Conservation (phyloP, 2,329 filamentous ascomycete genomes). For the Claviceps arundinis region DNA sequence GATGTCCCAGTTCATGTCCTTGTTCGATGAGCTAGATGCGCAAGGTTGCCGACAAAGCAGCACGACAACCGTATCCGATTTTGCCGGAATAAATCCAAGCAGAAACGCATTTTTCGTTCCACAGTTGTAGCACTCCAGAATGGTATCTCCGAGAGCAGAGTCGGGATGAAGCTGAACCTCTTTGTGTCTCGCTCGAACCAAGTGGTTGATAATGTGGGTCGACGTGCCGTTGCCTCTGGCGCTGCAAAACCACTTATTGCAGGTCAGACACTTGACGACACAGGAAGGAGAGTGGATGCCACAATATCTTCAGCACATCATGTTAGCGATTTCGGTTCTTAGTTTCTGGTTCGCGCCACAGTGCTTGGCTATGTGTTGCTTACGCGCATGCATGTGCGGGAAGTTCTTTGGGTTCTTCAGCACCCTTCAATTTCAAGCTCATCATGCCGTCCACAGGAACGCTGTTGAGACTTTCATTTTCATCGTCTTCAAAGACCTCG, state of each 20-base stretch:
- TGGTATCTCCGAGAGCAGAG: constrained; percentile 87
- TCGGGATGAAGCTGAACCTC: constrained; percentile 93
- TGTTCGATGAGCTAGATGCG: constrained; percentile 84
- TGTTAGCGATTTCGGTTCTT: not conserved
- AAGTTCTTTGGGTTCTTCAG: constrained; percentile 78
- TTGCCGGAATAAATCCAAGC: constrained; percentile 94
- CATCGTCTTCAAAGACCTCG: constrained; percentile 72
- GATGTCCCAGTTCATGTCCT: constrained; percentile 99
- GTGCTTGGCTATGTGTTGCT: constrained; percentile 19
- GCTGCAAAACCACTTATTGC: constrained; percentile 98
- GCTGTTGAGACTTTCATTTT: constrained; percentile 63
- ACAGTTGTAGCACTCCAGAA: constrained; percentile 97
- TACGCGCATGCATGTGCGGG: constrained; percentile 93
- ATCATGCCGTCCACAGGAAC: constrained; percentile 65
- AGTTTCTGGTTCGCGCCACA: not conserved
- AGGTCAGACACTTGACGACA: constrained; percentile 90
- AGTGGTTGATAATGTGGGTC: constrained; percentile 95
- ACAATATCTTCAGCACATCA: constrained; percentile 54
- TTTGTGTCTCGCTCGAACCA: constrained; percentile 94
- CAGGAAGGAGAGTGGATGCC: constrained; percentile 92
- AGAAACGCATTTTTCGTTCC: constrained; percentile 98
- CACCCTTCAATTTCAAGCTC: constrained; percentile 41
- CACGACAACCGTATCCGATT: constrained; percentile 96
- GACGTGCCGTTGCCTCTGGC: constrained; percentile 92
- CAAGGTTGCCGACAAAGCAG: constrained; percentile 93